Evolutionary conservation across 768 basidiomycete genomes (phyloP), one percentile per base, ranked within the genome.

Genomic region (Agrocybe chaxingu): DNA sequence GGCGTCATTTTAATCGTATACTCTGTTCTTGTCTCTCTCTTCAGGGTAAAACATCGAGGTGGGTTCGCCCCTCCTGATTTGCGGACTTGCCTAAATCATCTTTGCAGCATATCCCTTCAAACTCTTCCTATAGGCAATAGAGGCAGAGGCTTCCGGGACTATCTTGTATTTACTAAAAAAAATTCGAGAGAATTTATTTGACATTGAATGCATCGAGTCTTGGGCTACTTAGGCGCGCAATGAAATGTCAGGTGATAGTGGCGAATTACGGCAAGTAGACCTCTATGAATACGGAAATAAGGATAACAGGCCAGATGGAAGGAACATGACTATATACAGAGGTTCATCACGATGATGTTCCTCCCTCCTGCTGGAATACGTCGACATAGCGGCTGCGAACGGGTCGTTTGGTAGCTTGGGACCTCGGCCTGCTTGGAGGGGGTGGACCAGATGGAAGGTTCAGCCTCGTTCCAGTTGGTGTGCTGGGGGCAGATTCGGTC

Each of bases 1-100:
- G 79, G 72, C 0, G 83, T 96, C 42, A 77, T 89, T 50, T 73
- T 95, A 66, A 72, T 96, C 60, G 74, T 96, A 44, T 97, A 94
- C 70, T 92, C 91, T 34, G 75, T 94, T 54, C 75, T 98, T 35
- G 68, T 97, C 33, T 89, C 88, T 29, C 62, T 98, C 40, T 98
- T 98, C 77, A 81, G 82, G 61, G 71, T 94, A 54, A 98, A 98
- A 74, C 96, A 97, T 67, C 78, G 83, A 70, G 89, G 92, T 90
- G 52, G 45, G 77, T 64, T 24, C 40, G 11, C n/a, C 32, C 32
- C 16, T 13, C 38, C 32, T 37, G 12, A 30, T n/a, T 8, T 39
- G 8, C 32, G 2, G 52, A 42, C 8, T 34, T 35, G 5, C 12
- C 36, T 33, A 36, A 29, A 35, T 40, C 9, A 46, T 35, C 29